Base-by-base conservation (phyloP, 306 rosid genomes). In the Cicer chorassanicum region DNA sequence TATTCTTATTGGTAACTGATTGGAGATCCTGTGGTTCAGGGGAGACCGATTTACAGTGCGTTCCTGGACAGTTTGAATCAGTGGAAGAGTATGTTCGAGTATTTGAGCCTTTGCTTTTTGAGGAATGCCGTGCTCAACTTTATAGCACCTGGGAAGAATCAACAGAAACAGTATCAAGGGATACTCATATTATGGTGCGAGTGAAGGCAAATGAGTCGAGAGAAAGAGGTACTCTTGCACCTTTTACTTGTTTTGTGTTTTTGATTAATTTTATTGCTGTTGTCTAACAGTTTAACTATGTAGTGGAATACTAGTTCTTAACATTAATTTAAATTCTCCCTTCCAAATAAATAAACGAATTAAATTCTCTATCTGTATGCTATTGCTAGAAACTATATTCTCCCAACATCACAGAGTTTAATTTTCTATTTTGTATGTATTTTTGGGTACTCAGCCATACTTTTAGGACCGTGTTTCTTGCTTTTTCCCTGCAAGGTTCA, bases 51-150 rank as follows among this genome's bases (percentile, higher is more conserved):
- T 92, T 94, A 59, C 97, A 90, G 65, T 85, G 93, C 70, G 96
- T 94, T 68, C 97, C 99, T 53, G 99, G 92, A 61, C 89, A 74
- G 63, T 94, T 94, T 88, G 99, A 90, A 81, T 94, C 97, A 3
- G 85, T 88, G 63, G 99, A 94, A 87, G 97, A 90, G 85, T 94
- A 94, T 84, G 84, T 86, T 50, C 83, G 81, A 85, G 95, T 94
- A 69, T 94, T 94, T 80, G 99, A 94, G 84, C 99, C 99, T 75
- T 85, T 94, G 85, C 92, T 94, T 76, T 94, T 94, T 83, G 99
- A 94, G 88, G 99, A 94, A 81, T 94, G 99, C 64, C 91, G 97
- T 49, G 99, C 99, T 74, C 99, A 94, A 76, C 96, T 94, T 44
- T 94, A 90, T 82, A 94, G 97, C 77, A 87, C 97, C 0, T 94